Evolutionary conservation across 169 alveolate genomes (phyloP).

Genomic region (Toxoplasma gondii): DNA sequence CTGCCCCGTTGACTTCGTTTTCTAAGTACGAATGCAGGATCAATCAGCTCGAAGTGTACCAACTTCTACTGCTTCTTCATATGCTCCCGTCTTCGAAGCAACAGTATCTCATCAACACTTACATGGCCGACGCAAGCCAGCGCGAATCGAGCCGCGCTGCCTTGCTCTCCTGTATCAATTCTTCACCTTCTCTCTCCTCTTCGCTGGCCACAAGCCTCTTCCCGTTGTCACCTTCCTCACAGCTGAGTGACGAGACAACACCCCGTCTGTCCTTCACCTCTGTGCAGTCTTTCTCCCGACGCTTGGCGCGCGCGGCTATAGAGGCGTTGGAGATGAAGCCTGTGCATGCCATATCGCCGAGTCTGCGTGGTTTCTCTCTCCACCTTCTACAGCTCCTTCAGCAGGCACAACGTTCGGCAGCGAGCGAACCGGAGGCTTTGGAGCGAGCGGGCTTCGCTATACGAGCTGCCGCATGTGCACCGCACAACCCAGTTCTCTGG

Average conservation of each 20-base stretch:
- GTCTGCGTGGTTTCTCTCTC: slow-evolving; percentile 57
- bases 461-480: slow-evolving; percentile 60
- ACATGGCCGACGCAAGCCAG: neutral
- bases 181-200: neutral
- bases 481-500: slow-evolving; percentile 62
- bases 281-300: slow-evolving; percentile 1
- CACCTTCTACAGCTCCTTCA: slow-evolving; percentile 61
- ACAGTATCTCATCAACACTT: neutral
- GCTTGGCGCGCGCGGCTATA: neutral
- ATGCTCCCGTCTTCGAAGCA: neutral
- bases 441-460: slow-evolving; percentile 59
- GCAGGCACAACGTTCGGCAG: slow-evolving; percentile 65
- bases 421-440: slow-evolving; percentile 50
- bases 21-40: neutral
- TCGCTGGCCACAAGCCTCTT: neutral
- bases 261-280: neutral
- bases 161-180: neutral
- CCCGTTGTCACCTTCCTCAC: neutral
- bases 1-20: neutral
- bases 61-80: neutral
- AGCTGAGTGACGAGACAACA: neutral
- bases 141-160: neutral
- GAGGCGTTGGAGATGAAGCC: neutral
- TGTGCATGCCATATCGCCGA: slow-evolving; percentile 19
- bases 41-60: neutral